Evolutionary conservation across 805 yeast genomes (phyloP), one percentile per base, ranked within the genome.

Genomic region (Diddensiella santjacobensis): DNA sequence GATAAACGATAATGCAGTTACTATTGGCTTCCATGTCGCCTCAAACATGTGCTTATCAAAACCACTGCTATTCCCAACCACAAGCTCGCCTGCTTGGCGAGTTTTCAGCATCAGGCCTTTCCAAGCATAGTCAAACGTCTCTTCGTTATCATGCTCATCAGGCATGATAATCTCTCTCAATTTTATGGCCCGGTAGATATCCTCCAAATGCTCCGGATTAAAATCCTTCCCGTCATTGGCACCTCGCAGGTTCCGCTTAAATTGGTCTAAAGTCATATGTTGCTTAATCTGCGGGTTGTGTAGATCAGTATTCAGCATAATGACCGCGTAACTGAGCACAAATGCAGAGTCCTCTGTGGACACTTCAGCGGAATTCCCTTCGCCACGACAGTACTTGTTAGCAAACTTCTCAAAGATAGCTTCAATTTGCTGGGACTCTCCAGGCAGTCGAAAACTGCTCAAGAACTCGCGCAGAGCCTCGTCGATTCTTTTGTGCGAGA

Each of bases 391-490:
- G 66, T 87, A 93, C 50, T 86, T 79, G 37, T 80, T 82, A 2
- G 95, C 89, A 66, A 93, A 93, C 3, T 80, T 72, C 59, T 91
- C 97, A 23, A 93, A 84, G 13, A 91, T 79, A 59, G 96, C 77
- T 65, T 93, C 99, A 63, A 93, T 93, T 65, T 88, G 96, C 61
- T 89, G 98, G 0, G 97, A 85, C 68, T 93, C 99, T 51, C 99
- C 99, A 1, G 98, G 98, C 42, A 93, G 73, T 64, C 99, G 78
- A 62, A 93, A 91, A 18, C 85, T 78, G 48, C 86, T 84, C 56
- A 95, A 72, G 51, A 93, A 66, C 48, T 86, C 74, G 59, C 99
- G 77, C 45, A 93, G 71, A 0, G 96, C 96, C 66, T 91, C 97
- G 65, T 93, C 99, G 2, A 95, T 91, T 60, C 99, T 74, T 57